phyloP scores from a whole-genome alignment of 2,329 filamentous ascomycete genomes.

The Lecanosticta acicola region DNA sequence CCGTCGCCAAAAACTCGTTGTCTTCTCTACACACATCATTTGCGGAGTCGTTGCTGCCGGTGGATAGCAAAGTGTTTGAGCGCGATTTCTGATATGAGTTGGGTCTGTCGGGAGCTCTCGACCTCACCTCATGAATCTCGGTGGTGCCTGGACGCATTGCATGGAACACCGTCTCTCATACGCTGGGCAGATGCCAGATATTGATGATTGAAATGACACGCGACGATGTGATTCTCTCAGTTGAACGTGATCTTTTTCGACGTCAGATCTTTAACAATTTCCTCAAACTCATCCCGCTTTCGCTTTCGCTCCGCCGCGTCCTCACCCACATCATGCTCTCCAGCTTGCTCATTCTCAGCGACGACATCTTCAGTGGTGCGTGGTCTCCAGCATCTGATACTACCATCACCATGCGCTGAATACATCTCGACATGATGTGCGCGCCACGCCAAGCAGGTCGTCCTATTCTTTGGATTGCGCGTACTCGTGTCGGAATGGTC shows the following conservation, averaged over 20 bases:
- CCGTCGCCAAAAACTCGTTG: too few species aligned
- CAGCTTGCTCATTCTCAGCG: slow-evolving; percentile 40
- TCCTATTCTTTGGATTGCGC: slow-evolving; percentile 45
- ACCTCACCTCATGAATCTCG: too few species aligned
- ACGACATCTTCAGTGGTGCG: slow-evolving; percentile 45
- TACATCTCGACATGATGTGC: slow-evolving; percentile 68
- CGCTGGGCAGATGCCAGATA: too few species aligned
- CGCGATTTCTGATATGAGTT: too few species aligned
- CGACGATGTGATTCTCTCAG: too few species aligned
- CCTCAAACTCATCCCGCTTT: slow-evolving; percentile 73
- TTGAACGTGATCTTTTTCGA: slow-evolving; percentile 58
- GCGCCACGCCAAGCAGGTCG: slow-evolving; percentile 72
- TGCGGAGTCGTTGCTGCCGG: too few species aligned
- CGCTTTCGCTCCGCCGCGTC: slow-evolving; percentile 50
- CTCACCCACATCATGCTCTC: slow-evolving; percentile 36
- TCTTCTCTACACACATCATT: too few species aligned
- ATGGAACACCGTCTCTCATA: too few species aligned
- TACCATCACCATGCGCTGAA: slow-evolving; percentile 77
- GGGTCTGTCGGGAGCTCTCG: too few species aligned
- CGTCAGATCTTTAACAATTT: slow-evolving; percentile 73
- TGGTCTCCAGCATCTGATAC: slow-evolving; percentile 73
- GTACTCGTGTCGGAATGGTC: slow-evolving; percentile 10
- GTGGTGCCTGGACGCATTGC: too few species aligned
- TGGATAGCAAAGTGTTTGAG: too few species aligned
- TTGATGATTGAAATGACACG: too few species aligned